These are phyloP conservation scores for Komagataella pastoris DNA, from an alignment of 805 yeast genomes.

Conservation along the genomic window DNA sequence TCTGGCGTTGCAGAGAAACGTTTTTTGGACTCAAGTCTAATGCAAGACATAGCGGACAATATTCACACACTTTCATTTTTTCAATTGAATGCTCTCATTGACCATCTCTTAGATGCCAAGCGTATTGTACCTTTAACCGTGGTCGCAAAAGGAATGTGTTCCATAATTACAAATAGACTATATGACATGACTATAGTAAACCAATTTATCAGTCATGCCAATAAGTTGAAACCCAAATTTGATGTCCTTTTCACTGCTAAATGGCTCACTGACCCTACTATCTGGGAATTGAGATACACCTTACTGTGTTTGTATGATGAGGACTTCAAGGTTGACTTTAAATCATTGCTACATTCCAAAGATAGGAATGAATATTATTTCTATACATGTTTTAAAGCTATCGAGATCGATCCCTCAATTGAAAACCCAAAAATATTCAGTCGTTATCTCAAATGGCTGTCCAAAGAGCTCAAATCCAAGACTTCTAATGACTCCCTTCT, in stretches of 20 bases:
- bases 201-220: background rate
- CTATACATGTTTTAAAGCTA: background rate
- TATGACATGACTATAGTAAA: background rate
- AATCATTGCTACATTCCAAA: background rate
- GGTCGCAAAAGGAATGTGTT: background rate
- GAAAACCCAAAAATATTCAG: background rate
- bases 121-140: background rate
- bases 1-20: background rate
- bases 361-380: background rate
- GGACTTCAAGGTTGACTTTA: background rate
- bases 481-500: background rate
- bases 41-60: background rate
- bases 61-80: background rate
- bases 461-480: background rate
- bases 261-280: background rate
- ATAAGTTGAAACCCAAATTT: background rate
- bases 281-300: background rate
- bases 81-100: background rate
- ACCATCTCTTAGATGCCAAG: background rate
- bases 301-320: background rate
- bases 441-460: background rate
- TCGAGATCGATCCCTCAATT: background rate
- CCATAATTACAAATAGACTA: background rate
- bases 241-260: background rate
- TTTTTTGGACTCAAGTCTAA: background rate